phyloP scores from a whole-genome alignment of 2,329 filamentous ascomycete genomes.

The Thelonectria olida region DNA sequence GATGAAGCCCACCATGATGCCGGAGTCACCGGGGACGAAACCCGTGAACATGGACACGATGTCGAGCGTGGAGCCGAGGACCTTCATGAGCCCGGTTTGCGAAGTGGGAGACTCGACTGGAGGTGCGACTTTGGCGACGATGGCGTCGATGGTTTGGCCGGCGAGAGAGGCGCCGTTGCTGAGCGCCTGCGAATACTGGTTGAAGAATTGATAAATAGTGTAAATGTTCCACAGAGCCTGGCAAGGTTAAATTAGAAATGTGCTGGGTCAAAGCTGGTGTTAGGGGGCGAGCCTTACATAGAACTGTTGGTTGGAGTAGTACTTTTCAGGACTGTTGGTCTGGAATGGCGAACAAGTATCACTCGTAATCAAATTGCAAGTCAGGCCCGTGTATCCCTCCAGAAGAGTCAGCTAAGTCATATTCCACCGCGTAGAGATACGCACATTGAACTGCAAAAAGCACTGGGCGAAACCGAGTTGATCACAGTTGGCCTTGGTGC shows the following conservation, averaged over 20 bases:
- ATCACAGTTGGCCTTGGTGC: conserved; percentile 36
- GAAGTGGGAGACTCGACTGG: conserved; percentile 28
- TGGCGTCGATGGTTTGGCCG: conserved; percentile 36
- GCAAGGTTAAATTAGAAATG: background rate
- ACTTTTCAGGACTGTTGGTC: conserved; percentile 19
- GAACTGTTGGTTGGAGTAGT: conserved; percentile 38
- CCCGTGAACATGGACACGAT: conserved; percentile 30
- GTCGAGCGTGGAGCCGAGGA: conserved; percentile 27
- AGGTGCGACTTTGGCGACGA: conserved; percentile 38
- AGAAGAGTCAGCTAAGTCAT: background rate
- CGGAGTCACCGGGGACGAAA: conserved; percentile 31
- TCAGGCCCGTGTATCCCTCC: conserved; percentile 33
- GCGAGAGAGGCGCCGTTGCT: conserved; percentile 38
- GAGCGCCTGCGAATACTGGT: conserved; percentile 39
- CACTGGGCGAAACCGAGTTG: conserved; percentile 40
- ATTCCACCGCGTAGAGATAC: background rate
- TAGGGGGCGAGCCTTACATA: conserved; percentile 21
- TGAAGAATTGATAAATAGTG: conserved; percentile 41
- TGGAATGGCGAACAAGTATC: conserved; percentile 35
- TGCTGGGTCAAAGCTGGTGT: background rate
- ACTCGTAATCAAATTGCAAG: conserved; percentile 38
- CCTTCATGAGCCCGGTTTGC: conserved; percentile 25
- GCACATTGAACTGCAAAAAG: conserved; percentile 37
- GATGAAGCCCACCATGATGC: conserved; percentile 28
- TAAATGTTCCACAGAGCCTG: conserved; percentile 42